Conservation (phyloP, 306 rosid genomes). For the Crotalaria pallida region DNA sequence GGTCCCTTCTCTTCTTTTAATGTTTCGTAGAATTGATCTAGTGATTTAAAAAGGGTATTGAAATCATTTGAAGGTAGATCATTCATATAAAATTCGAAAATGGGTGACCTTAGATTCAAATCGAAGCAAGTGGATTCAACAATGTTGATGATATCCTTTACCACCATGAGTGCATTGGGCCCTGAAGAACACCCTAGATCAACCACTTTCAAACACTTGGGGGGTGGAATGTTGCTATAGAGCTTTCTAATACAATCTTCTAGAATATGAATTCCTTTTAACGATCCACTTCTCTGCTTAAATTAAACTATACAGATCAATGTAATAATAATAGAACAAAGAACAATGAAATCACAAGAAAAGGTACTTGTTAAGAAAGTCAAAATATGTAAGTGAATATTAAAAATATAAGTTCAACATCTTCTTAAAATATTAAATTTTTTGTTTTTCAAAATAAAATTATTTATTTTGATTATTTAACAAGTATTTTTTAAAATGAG, state of each 20-base stretch:
- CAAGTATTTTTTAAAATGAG: too few species aligned
- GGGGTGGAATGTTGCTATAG: not conserved
- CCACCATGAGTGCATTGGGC: constrained; percentile 19
- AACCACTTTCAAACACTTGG: constrained; percentile 30
- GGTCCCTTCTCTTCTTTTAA: not conserved
- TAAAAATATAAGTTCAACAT: too few species aligned
- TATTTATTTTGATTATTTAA: too few species aligned
- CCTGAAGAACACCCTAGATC: constrained; percentile 52
- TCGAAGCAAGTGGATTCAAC: not conserved
- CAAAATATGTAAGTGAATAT: too few species aligned
- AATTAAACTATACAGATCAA: not conserved
- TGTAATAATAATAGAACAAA: not conserved
- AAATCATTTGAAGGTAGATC: constrained; percentile 26
- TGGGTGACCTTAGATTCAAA: not conserved
- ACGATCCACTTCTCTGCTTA: not conserved
- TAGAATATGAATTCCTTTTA: constrained; percentile 13
- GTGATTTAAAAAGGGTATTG: constrained; percentile 24
- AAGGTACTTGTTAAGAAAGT: too few species aligned
- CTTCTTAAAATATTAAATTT: too few species aligned
- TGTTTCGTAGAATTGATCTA: constrained; percentile 30
- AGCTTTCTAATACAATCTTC: constrained; percentile 17
- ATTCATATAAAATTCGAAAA: constrained; percentile 17
- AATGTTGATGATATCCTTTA: not conserved
- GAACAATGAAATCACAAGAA: too few species aligned
- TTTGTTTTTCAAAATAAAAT: too few species aligned